Evolutionary conservation across 495 filamentous ascomycete species (phyloP).

Genomic region (Endocarpon pusillum): DNA sequence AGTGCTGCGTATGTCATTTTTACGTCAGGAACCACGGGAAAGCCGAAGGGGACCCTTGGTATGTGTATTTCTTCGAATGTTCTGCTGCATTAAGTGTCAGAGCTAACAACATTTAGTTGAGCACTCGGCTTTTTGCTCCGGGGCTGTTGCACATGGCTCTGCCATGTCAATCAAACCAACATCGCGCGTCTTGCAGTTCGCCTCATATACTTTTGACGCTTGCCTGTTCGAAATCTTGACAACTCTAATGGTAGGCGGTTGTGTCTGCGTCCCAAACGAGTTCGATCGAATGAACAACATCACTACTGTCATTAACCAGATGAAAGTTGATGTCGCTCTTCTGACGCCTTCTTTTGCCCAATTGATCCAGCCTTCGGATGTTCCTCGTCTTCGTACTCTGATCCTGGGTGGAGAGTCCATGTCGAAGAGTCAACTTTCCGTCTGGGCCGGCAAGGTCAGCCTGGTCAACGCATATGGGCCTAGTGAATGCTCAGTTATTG

Average conservation of each 20-base stretch:
- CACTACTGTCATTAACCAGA: conserved; percentile 24
- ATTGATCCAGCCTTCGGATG: conserved; percentile 22
- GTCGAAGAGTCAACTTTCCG: conserved; percentile 20
- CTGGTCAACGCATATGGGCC: conserved; percentile 36
- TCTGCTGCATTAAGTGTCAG: too few relatives aligned
- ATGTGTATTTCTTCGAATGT: background rate
- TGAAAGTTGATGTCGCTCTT: conserved; percentile 27
- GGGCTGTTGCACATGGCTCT: conserved; percentile 27
- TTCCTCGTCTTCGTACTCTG: conserved; percentile 28
- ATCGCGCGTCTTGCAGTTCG: conserved; percentile 26
- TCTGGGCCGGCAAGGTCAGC: conserved; percentile 22
- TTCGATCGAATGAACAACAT: conserved; percentile 33
- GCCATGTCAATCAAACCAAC: conserved; percentile 14
- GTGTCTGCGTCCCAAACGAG: conserved; percentile 33
- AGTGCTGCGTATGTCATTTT: conserved; percentile 14
- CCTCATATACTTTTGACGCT: conserved; percentile 32
- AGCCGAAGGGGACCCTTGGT: conserved; percentile 26
- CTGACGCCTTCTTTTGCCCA: conserved; percentile 36
- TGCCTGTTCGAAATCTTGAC: conserved; percentile 28
- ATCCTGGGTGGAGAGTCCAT: conserved; percentile 35
- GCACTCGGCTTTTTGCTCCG: conserved; percentile 26
- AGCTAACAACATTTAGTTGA: conserved; percentile 27
- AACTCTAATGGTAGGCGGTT: conserved; percentile 27
- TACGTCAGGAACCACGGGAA: conserved; percentile 33
- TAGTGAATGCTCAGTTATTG: conserved; percentile 27